These are phyloP conservation scores for Heterobasidion parviporum DNA, from an alignment of 1,284 basidiomycete genomes.

Conservation along the genomic window DNA sequence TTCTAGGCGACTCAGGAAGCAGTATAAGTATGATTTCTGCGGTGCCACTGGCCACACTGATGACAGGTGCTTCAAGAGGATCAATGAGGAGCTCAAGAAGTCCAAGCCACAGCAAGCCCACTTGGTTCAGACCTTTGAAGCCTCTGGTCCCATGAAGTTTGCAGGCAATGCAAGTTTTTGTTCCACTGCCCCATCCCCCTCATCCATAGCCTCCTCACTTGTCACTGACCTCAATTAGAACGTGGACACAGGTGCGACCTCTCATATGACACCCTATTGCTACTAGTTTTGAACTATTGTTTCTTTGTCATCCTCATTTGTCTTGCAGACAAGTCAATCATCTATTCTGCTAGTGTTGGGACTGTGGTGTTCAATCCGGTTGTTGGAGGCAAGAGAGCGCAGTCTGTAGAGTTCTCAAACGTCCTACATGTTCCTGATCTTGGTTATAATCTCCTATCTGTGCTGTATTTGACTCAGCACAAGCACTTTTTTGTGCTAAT, in stretches of 20 bases:
- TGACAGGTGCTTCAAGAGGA: background rate
- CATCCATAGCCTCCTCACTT: background rate
- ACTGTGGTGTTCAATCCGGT: slow-evolving; percentile 23
- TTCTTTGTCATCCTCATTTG: slow-evolving; percentile 18
- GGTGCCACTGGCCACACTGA: background rate
- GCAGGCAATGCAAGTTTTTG: too few relatives aligned
- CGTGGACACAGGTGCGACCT: slow-evolving; percentile 27
- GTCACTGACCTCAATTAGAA: too few relatives aligned
- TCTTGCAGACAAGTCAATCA: too few relatives aligned
- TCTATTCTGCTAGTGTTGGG: slow-evolving; percentile 20
- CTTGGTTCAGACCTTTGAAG: too few relatives aligned
- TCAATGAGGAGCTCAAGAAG: background rate
- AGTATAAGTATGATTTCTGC: background rate
- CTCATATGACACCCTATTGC: slow-evolving; percentile 27
- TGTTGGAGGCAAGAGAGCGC: slow-evolving; percentile 9
- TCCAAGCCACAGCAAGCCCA: background rate
- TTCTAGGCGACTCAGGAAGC: background rate
- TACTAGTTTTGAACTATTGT: slow-evolving; percentile 23
- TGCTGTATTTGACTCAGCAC: slow-evolving; percentile 14
- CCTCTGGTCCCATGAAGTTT: too few relatives aligned
- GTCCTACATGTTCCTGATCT: slow-evolving; percentile 28
- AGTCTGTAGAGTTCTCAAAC: slow-evolving; percentile 18
- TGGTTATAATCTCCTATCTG: slow-evolving; percentile 22
- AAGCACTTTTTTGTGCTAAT: slow-evolving; percentile 11
- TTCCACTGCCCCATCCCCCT: too few relatives aligned